Percentiles rank a stretch among this genome's conserved stretches.
These are phyloP conservation scores for Oemleria cerasiformis DNA, from an alignment of 306 rosid species.

Conservation along the genomic window DNA sequence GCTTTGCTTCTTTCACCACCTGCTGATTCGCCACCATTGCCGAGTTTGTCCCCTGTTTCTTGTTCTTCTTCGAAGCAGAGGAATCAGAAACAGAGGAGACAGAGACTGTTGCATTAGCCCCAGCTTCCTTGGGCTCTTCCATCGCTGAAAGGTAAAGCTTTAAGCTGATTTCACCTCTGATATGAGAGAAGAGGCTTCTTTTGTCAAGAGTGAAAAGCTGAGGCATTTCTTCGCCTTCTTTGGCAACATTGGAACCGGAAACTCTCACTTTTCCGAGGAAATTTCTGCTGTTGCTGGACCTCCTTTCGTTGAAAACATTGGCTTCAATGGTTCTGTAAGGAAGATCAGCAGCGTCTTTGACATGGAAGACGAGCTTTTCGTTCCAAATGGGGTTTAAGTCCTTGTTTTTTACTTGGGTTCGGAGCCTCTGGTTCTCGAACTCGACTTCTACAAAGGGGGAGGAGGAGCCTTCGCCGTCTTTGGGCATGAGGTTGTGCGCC, in stretches of 20 bases:
- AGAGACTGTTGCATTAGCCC: slow-evolving; percentile 29
- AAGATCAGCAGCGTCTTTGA: slow-evolving; percentile 43
- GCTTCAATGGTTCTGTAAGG: slow-evolving; percentile 55
- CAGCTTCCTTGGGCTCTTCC: slow-evolving; percentile 25
- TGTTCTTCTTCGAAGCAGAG: slow-evolving; percentile 35
- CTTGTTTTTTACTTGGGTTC: slow-evolving; percentile 55
- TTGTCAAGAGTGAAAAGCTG: slow-evolving; percentile 49
- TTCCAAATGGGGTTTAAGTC: slow-evolving; percentile 63
- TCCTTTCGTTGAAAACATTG: slow-evolving; percentile 52
- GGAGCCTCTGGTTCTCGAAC: slow-evolving; percentile 50
- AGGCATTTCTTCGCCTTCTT: slow-evolving; percentile 42
- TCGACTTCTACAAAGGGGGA: slow-evolving; percentile 58
- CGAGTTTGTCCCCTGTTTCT: slow-evolving; percentile 40
- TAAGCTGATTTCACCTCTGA: slow-evolving; percentile 55
- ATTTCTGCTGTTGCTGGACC: slow-evolving; percentile 48
- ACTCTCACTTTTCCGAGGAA: slow-evolving; percentile 60
- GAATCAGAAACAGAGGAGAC: slow-evolving; percentile 16
- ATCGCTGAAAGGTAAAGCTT: slow-evolving; percentile 44
- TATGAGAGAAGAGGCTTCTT: slow-evolving; percentile 56
- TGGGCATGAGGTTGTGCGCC: slow-evolving; percentile 69
- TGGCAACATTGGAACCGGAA: slow-evolving; percentile 47
- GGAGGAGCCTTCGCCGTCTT: slow-evolving; percentile 62
- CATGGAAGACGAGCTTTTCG: slow-evolving; percentile 51
- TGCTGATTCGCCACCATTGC: slow-evolving; percentile 33
- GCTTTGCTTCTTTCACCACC: slow-evolving; percentile 26